Evolutionary conservation across 2,329 filamentous ascomycete species (phyloP).

Genomic region (Aspergillus aculeatinus): DNA sequence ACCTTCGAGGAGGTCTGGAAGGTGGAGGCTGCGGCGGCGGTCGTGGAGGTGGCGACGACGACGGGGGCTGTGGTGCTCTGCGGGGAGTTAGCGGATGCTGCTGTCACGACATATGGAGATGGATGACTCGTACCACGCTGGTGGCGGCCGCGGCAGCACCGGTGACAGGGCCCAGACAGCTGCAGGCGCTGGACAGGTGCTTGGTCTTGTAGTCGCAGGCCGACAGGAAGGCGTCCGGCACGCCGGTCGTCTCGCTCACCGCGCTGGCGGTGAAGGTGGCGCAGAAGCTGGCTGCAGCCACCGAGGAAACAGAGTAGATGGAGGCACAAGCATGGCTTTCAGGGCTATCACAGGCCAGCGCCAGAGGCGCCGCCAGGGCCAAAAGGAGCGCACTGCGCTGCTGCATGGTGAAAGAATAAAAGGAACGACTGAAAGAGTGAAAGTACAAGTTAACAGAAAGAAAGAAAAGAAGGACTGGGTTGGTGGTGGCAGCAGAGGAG

Average conservation of each 20-base stretch:
- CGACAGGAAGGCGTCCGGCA: constrained; percentile 20
- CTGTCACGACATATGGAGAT: too few relatives aligned
- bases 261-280: constrained; percentile 25
- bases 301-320: constrained; percentile 23
- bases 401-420: constrained; percentile 17
- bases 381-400: constrained; percentile 29
- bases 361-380: constrained; percentile 21
- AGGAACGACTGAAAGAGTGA: constrained; percentile 11
- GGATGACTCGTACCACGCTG: background rate
- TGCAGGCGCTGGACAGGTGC: constrained; percentile 27
- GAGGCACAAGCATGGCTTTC: constrained; percentile 23
- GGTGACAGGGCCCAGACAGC: constrained; percentile 22
- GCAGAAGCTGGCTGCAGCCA: constrained; percentile 24
- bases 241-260: constrained; percentile 23
- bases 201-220: constrained; percentile 23
- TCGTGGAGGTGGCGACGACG: background rate
- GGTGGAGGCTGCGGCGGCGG: background rate
- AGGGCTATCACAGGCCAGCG: constrained; percentile 23
- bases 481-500: background rate
- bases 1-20: background rate
- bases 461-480: background rate
- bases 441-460: constrained; percentile 3
- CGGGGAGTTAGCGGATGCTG: background rate
- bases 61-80: constrained; percentile 2
- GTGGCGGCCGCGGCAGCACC: background rate